Evolutionary conservation across 2,329 filamentous ascomycete genomes (phyloP), one percentile per base, ranked within the genome.

Genomic region (Colletotrichum sojae): DNA sequence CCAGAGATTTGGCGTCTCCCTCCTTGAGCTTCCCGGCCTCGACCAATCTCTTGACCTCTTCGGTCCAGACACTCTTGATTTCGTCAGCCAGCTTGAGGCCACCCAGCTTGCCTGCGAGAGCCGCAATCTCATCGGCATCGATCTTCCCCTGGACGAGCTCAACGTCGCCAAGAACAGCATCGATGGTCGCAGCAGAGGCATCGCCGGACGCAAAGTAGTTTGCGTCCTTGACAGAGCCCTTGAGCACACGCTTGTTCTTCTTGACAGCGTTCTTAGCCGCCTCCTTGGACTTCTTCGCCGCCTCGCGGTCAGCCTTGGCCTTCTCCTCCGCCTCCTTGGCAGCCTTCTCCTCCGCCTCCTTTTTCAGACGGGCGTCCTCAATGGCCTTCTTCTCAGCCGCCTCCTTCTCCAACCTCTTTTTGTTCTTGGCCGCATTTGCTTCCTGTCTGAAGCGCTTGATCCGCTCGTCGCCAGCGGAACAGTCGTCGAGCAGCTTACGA

Each of bases 171-270:
- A 98, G 87, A 2, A 96, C 94, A 39, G 86, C 84, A 77, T 98
- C 95, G 74, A 99, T 94, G 78, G 94, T 89, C 12, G 89, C 84
- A 15, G 93, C 86, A n/a, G 92, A 88, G 27, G 91, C 84, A 69
- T 95, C 92, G 63, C 91, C 92, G 20, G 85, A 85, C 66, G 86
- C 87, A 81, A 99, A 98, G 90, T 99, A 99, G 88, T 98, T 98
- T 77, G 93, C 95, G 74, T 99, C 96, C 88, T 99, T 99, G 83
- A 95, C 93, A 73, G 93, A 94, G 71, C 90, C 91, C 82, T 97
- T 94, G 76, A 99, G 91, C 55, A 98, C 92, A 86, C 96, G 94
- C 90, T 98, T 98, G 90, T 99, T 99, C 93, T 99, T 99, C 92
- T 99, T 99, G 77, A 96, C 92, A 15, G 96, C 96, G 78, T 94